Conservation (phyloP, 2,329 filamentous ascomycete genomes). For the Ceratocystis smalleyi region DNA sequence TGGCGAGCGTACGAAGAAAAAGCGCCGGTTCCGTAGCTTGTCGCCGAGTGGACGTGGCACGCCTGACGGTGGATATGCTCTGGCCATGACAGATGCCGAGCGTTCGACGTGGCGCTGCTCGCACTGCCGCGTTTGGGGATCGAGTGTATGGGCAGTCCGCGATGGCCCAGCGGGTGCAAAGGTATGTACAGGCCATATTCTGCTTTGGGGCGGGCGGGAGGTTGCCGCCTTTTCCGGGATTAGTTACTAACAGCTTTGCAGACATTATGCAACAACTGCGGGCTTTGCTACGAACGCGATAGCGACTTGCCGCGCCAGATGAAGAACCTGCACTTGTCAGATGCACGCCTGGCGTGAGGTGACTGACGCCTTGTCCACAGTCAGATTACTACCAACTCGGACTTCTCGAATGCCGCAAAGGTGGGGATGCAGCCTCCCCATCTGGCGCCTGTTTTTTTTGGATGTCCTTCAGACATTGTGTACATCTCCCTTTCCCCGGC, state of each 20-base stretch:
- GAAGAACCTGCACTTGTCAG: constrained; percentile 27
- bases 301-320: constrained; percentile 52
- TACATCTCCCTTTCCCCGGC: too few relatives aligned
- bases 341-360: background rate
- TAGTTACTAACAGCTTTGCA: constrained; percentile 25
- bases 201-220: too few relatives aligned
- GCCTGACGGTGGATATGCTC: constrained; percentile 62
- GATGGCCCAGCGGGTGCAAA: constrained; percentile 76
- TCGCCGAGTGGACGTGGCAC: constrained; percentile 71
- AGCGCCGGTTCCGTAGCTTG: constrained; percentile 75
- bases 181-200: constrained; percentile 36
- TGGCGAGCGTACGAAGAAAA: constrained; percentile 88
- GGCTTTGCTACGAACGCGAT: constrained; percentile 74
- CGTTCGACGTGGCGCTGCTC: constrained; percentile 70
- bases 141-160: constrained; percentile 83
- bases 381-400: background rate
- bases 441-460: too few relatives aligned
- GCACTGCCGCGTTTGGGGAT: constrained; percentile 78
- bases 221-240: constrained; percentile 9
- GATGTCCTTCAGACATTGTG: too few relatives aligned
- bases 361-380: background rate
- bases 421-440: background rate
- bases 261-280: constrained; percentile 89
- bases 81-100: constrained; percentile 59
- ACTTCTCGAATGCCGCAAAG: background rate